Conservation (phyloP, 345 rosid genomes). For the Gossypium sturtianum region DNA sequence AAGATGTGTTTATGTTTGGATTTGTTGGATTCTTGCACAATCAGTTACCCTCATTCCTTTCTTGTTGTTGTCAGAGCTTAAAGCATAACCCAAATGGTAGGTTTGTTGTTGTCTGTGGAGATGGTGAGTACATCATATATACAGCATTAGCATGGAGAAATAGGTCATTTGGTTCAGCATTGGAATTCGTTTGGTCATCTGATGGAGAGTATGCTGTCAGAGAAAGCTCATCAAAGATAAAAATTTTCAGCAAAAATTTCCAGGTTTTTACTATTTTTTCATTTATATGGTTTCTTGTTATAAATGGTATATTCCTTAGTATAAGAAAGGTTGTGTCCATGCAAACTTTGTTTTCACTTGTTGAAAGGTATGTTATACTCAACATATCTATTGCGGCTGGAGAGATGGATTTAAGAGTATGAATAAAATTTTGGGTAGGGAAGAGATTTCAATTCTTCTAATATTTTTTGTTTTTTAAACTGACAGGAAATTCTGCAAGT, state of each 20-base stretch:
- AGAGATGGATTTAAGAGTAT: neutral
- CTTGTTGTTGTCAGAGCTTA: slow-evolving; percentile 55
- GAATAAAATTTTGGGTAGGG: neutral
- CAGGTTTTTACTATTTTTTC: slow-evolving; percentile 49
- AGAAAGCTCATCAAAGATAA: slow-evolving; percentile 94
- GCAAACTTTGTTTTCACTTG: neutral
- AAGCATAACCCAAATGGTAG: slow-evolving; percentile 98
- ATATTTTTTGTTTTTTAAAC: neutral
- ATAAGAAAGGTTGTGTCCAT: neutral
- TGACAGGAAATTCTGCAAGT: neutral
- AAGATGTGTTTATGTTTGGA: neutral
- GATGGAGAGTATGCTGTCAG: slow-evolving; percentile 98
- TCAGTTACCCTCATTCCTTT: neutral
- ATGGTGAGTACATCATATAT: slow-evolving; percentile 95
- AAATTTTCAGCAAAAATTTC: slow-evolving; percentile 84
- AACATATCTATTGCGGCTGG: neutral
- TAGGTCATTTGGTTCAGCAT: slow-evolving; percentile 95
- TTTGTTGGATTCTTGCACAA: neutral
- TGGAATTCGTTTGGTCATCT: slow-evolving; percentile 95
- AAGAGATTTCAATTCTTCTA: neutral
- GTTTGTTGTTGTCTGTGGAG: slow-evolving; percentile 98
- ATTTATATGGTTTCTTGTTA: neutral
- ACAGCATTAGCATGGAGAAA: slow-evolving; percentile 99
- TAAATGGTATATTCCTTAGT: neutral
- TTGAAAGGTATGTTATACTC: neutral